Evolutionary conservation across 192 early-diverging fungal genomes (phyloP), one percentile per base, ranked within the genome.

Genomic region (Coemansia sp.): DNA sequence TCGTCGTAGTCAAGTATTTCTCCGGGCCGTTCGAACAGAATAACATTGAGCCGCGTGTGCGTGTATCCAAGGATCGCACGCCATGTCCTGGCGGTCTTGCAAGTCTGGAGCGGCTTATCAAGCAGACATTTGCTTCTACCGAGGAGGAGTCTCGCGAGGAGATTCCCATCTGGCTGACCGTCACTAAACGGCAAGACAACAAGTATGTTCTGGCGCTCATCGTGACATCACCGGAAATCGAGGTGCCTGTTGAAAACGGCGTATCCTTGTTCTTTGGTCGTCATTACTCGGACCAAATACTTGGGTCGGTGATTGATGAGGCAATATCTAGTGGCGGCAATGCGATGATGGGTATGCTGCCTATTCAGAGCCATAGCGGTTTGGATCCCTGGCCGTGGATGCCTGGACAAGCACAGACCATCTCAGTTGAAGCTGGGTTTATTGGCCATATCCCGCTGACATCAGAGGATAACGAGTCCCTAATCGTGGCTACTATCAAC

Each of bases 371-470:
- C 25, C 45, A 64, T 2, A 64, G 63, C 14, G 71, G 78, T 1
- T 38, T 81, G 5, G 74, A 81, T 3, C 63, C 70, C 4, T 81
- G 78, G 78, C 78, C 78, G 8, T 75, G 69, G 73, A 2, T 62
- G 39, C 23, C 41, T 7, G 29, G 37, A 5, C 65, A 75, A 23
- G 19, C 21, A 0, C 39, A 19, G 31, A 51, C 46, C 0, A 44
- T 65, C 21, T 19, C 27, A 0, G 66, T 63, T 59, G 14, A 51
- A 7, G 57, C 64, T 8, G 67, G 72, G 8, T 67, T 71, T 2
- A 25, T 44, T 0, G 53, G 27, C 34, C 73, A 75, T 9, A 31
- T 69, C 4, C 66, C 46, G 15, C 15, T 73, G 12, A 70, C 58
- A 4, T 61, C 68, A 1, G 70, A 65, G 32, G 12, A 64, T 3